These are phyloP conservation scores for Cicer yamashitae DNA, from an alignment of 306 rosid species.

Conservation along the genomic window DNA sequence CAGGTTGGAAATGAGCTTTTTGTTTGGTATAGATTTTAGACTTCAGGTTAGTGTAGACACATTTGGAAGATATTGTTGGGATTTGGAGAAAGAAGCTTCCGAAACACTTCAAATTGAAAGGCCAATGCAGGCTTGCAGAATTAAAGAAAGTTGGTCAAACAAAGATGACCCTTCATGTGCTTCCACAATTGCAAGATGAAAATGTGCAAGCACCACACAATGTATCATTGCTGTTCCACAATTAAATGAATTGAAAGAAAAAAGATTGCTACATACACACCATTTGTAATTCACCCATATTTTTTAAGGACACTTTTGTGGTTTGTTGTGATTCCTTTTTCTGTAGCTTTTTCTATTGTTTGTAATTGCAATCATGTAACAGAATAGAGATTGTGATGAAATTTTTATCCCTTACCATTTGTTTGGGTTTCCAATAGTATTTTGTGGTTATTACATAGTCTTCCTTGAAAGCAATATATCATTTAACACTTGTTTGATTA, in stretches of 20 bases:
- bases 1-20: constrained; percentile 85
- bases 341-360: neutral
- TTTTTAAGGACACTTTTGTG: constrained; percentile 26
- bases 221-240: constrained; percentile 32
- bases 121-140: constrained; percentile 75
- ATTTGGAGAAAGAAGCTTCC: constrained; percentile 70
- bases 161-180: constrained; percentile 71
- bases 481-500: neutral
- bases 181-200: constrained; percentile 76
- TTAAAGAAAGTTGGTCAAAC: constrained; percentile 76
- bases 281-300: constrained; percentile 41
- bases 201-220: constrained; percentile 39
- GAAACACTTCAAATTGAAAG: constrained; percentile 75
- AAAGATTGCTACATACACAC: constrained; percentile 33
- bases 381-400: constrained; percentile 45
- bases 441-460: neutral
- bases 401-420: constrained; percentile 24
- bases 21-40: constrained; percentile 84
- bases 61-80: constrained; percentile 72
- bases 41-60: constrained; percentile 80
- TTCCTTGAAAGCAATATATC: neutral
- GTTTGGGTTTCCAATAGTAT: neutral
- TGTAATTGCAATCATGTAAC: constrained; percentile 44
- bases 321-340: constrained; percentile 37
- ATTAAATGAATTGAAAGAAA: constrained; percentile 6